Evolutionary conservation across 352 stramenopile species (phyloP).

Genomic region (Phytophthora crassamura): DNA sequence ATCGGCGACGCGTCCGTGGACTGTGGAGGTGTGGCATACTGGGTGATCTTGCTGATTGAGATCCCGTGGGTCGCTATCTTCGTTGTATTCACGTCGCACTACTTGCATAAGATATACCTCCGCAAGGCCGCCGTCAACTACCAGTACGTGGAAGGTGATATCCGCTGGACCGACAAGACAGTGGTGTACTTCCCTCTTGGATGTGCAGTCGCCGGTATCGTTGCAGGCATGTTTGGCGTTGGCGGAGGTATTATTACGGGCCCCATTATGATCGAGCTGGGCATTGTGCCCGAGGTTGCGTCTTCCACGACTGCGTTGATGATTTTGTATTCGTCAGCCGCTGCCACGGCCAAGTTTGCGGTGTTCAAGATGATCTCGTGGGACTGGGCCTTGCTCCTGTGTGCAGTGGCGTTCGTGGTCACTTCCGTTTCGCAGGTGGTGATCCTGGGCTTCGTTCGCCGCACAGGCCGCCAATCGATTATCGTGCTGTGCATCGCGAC

Average conservation of each 20-base stretch:
- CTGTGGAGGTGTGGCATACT: slow-evolving; percentile 57
- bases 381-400: slow-evolving; percentile 57
- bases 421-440: slow-evolving; percentile 54
- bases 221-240: slow-evolving; percentile 61
- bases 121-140: slow-evolving; percentile 54
- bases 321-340: slow-evolving; percentile 64
- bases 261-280: slow-evolving; percentile 44
- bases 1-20: slow-evolving; percentile 36
- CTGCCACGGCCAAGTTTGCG: slow-evolving; percentile 61
- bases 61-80: slow-evolving; percentile 66
- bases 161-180: slow-evolving; percentile 53
- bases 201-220: slow-evolving; percentile 50
- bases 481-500: slow-evolving; percentile 67
- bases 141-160: slow-evolving; percentile 46
- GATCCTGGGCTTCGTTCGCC: slow-evolving; percentile 60
- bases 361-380: slow-evolving; percentile 64
- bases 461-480: slow-evolving; percentile 59
- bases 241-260: slow-evolving; percentile 49
- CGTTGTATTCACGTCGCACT: slow-evolving; percentile 31
- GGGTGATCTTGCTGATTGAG: slow-evolving; percentile 56
- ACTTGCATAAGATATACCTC: slow-evolving; percentile 44
- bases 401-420: slow-evolving; percentile 51
- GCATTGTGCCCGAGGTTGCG: slow-evolving; percentile 50
- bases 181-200: slow-evolving; percentile 53
- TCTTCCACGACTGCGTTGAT: slow-evolving; percentile 44